Evolutionary conservation across 139 green algal species (phyloP).

Genomic region (Zygnema cylindricum): DNA sequence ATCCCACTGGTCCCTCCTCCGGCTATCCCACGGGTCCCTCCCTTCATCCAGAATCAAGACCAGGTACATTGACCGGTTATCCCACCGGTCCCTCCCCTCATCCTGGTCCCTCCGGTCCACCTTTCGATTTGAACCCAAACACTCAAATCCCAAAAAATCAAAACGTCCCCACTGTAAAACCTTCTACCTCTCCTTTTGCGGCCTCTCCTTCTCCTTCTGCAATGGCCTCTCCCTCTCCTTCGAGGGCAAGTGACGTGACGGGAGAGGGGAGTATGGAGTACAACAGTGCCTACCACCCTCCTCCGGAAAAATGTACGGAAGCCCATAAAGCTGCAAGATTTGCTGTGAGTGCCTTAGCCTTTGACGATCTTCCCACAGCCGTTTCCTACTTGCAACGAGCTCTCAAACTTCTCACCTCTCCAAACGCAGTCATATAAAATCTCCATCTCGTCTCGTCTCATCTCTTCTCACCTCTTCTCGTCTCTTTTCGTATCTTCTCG

Average conservation of each 20-base stretch:
- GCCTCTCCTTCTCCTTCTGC: no score
- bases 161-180: no score
- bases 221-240: no score
- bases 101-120: slow-evolving; percentile 2
- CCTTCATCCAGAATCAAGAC: neutral
- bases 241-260: no score
- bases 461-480: no score
- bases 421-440: neutral
- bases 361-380: slow-evolving; percentile 63
- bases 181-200: no score
- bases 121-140: no score
- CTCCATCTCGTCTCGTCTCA: no score
- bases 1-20: neutral
- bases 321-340: slow-evolving; percentile 62
- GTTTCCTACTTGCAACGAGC: slow-evolving; percentile 57
- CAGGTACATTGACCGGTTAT: neutral
- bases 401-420: slow-evolving; percentile 3
- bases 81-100: neutral
- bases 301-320: slow-evolving; percentile 48
- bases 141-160: no score
- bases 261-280: neutral
- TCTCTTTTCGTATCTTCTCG: no score
- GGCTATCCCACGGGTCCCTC: neutral
- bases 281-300: slow-evolving; percentile 21
- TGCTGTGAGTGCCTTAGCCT: slow-evolving; percentile 62